Evolutionary conservation across 148 eudicot genomes (phyloP).

Genomic region (Heliamphora exappendiculata): DNA sequence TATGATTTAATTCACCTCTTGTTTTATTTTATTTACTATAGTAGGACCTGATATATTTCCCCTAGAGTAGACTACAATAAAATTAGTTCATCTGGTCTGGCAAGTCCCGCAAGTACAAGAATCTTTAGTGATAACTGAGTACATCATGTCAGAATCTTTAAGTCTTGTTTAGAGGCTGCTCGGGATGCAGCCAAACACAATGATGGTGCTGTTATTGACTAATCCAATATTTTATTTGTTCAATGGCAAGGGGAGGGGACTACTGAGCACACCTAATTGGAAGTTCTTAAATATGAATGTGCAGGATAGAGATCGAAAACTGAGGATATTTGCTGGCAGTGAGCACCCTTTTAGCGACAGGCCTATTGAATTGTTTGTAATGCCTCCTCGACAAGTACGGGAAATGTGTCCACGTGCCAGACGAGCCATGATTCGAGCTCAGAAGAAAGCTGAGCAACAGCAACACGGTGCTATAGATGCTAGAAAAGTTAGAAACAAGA

Average conservation of each 20-base stretch:
- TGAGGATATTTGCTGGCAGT: constrained; percentile 74
- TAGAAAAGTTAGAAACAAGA: constrained; percentile 39
- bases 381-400: constrained; percentile 88
- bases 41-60: too few relatives aligned
- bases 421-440: constrained; percentile 80
- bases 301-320: constrained; percentile 51
- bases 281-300: background rate
- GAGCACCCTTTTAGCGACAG: constrained; percentile 92
- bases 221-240: background rate
- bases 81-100: too few relatives aligned
- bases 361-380: constrained; percentile 57
- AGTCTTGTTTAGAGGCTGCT: too few relatives aligned
- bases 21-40: too few relatives aligned
- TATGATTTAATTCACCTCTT: too few relatives aligned
- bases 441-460: constrained; percentile 71
- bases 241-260: background rate
- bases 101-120: too few relatives aligned
- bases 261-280: background rate
- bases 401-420: constrained; percentile 89
- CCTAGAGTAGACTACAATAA: too few relatives aligned
- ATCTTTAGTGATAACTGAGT: too few relatives aligned
- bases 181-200: background rate
- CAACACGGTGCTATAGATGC: constrained; percentile 26
- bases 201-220: background rate
- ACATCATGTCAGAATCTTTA: too few relatives aligned